Evolutionary conservation across 345 rosid genomes (phyloP), one percentile per base, ranked within the genome.

Genomic region (Hibiscus trionum): DNA sequence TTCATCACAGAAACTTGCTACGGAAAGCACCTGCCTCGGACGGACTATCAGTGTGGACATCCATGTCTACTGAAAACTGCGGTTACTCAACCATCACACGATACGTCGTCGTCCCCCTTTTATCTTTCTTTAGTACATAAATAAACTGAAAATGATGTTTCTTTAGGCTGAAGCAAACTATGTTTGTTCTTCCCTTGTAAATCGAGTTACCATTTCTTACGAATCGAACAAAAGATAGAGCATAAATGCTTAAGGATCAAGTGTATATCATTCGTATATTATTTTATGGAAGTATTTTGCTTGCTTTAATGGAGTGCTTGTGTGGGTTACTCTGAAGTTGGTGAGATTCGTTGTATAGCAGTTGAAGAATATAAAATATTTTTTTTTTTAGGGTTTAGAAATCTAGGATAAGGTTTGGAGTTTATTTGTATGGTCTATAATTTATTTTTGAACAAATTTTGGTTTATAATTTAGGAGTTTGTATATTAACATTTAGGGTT

Each of bases 11-110:
- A 75, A 85, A 60, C n/a, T 81, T n/a, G 79, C 57, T 49, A 58
- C 74, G 33, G 82, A 81, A 59, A 81, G 79, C 78, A 76, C 81
- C 78, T 81, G 80, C 58, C 69, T 85, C 71, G 82, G 85, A 75
- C 82, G 88, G 73, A 21, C 69, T 12, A 82, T 88, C 29, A 84
- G 77, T 26, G 87, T 86, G 17, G 88, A 84, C 77, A 88, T 88
- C 71, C 91, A 81, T 31, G 88, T 88, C 66, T 88, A 84, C 79
- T 88, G 79, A 82, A 75, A 70, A 60, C 57, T 73, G 76, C 31
- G 1, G 58, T 52, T 6, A 52, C 37, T 35, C 37, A 35, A 35
- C 37, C 37, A 35, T 35, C 37, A 35, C 19, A 52, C 8, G 24
- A 5, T 4, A n/a, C 4, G 11, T 39, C 11, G 44, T 39, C 10